Evolutionary conservation across 176 grass and related monocot genomes (phyloP), one percentile per base, ranked within the genome.

Genomic region (Pharus latifolius): DNA sequence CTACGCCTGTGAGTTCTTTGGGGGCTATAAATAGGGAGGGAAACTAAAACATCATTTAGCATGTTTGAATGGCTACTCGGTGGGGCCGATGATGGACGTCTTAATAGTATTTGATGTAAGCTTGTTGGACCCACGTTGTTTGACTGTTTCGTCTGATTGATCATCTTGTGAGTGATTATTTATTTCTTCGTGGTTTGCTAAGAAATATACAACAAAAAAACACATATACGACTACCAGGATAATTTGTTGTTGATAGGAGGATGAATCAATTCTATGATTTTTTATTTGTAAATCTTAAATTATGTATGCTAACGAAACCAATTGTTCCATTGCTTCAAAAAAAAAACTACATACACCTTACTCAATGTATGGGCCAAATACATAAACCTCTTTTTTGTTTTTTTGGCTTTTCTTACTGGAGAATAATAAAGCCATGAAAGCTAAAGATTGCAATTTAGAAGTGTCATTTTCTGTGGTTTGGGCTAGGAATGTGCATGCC

Each of bases 401-500:
- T 37, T 43, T 15, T 10, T 29, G 75, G 38, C 4, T 35, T 26
- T 28, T 64, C 68, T 51, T 7, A 15, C 47, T 15, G 14, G 25
- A 65, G 59, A 80, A n/a, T 40, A 73, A 65, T 24, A 3, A 37
- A 20, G 37, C 41, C n/a, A n/a, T n/a, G n/a, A n/a, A 31, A 50
- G 74, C 49, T 47, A 33, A 41, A 65, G 74, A 78, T 32, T 65
- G 32, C n/a, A n/a, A n/a, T n/a, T n/a, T n/a, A n/a, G 1, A 1
- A 42, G 25, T 33, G 81, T 6, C 50, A 7, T 6, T 34, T 59
- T 23, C 32, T 31, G 59, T 51, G 67, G 19, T 25, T 24, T 65
- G 7, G 24, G 24, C 59, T n/a, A 19, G 52, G 75, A 84, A 84
- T 69, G 63, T 85, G 82, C 69, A 4, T 2, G 27, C 53, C 82